Percentiles rank a stretch among this genome's conserved stretches.
Evolutionary conservation across 2,329 filamentous ascomycete genomes (phyloP).

Genomic region (Beauveria sp.): DNA sequence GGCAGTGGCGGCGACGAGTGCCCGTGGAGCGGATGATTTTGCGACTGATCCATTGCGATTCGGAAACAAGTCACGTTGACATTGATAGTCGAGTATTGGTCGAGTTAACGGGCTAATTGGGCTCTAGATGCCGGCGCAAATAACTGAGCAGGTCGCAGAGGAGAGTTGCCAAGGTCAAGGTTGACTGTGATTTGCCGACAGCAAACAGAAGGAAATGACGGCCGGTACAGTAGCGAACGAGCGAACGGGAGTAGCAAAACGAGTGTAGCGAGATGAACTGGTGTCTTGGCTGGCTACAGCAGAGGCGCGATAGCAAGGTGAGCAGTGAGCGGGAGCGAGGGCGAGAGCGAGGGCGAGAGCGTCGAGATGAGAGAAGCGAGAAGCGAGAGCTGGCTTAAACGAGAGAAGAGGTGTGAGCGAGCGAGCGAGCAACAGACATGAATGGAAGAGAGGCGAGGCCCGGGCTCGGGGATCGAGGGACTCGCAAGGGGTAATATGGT

Average conservation of each 20-base stretch:
- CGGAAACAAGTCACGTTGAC: constrained; percentile 22
- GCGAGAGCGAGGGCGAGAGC: neutral
- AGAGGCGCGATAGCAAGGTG: neutral
- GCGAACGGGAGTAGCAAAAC: neutral
- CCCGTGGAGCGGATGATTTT: constrained; percentile 22
- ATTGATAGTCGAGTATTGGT: constrained; percentile 9
- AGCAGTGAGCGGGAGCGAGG: neutral
- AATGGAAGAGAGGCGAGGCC: constrained; percentile 10
- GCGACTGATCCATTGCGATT: constrained; percentile 24
- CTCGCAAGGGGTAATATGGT: neutral
- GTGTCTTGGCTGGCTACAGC: neutral
- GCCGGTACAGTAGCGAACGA: neutral
- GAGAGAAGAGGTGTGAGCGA: constrained; percentile 14
- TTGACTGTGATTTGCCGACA: neutral
- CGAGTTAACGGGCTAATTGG: no score
- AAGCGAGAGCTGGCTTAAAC: neutral
- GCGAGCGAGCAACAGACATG: constrained; percentile 3
- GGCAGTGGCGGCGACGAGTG: constrained; percentile 18
- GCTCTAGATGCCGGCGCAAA: neutral
- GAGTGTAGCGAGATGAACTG: neutral
- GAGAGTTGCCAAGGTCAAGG: neutral
- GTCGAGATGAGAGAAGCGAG: constrained; percentile 6
- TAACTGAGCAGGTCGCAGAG: neutral
- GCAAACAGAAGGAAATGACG: neutral
- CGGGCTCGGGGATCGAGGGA: constrained; percentile 2